phyloP scores from a whole-genome alignment of 805 yeast species.

The Metschnikowia sp. region DNA sequence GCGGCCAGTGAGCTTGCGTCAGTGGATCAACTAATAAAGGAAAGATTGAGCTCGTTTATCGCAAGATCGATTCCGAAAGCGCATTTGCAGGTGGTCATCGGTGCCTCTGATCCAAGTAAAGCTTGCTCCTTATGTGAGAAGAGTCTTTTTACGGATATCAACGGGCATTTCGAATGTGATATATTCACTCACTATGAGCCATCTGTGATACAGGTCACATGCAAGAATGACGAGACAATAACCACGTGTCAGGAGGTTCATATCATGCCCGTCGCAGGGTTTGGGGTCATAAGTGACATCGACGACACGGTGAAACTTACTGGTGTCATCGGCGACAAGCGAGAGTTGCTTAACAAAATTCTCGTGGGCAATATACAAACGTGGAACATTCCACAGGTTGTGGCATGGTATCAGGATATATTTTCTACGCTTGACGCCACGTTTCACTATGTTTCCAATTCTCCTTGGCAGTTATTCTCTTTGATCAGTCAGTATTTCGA shows the following conservation, averaged over 20 bases:
- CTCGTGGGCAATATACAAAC: conserved; percentile 61
- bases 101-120: conserved; percentile 38
- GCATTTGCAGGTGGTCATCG: conserved; percentile 52
- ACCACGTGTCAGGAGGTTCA: conserved; percentile 45
- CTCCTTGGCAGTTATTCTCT: conserved; percentile 86
- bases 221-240: conserved; percentile 45
- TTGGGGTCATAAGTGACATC: conserved; percentile 81
- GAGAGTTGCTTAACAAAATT: conserved; percentile 76
- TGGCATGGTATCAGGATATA: conserved; percentile 65
- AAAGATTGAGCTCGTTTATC: conserved; percentile 67
- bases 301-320: conserved; percentile 93
- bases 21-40: conserved; percentile 50
- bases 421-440: conserved; percentile 42
- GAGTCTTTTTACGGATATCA: conserved; percentile 51
- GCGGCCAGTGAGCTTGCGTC: conserved; percentile 4
- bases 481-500: conserved; percentile 56
- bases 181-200: conserved; percentile 61
- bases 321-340: conserved; percentile 85
- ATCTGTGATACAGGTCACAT: conserved; percentile 49
- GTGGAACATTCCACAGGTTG: conserved; percentile 74
- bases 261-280: conserved; percentile 45
- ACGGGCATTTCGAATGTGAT: conserved; percentile 62
- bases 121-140: conserved; percentile 25
- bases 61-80: conserved; percentile 62
- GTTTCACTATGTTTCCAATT: conserved; percentile 93